Evolutionary conservation across 352 stramenopile species (phyloP).

Genomic region (Aphanomyces stellatus): DNA sequence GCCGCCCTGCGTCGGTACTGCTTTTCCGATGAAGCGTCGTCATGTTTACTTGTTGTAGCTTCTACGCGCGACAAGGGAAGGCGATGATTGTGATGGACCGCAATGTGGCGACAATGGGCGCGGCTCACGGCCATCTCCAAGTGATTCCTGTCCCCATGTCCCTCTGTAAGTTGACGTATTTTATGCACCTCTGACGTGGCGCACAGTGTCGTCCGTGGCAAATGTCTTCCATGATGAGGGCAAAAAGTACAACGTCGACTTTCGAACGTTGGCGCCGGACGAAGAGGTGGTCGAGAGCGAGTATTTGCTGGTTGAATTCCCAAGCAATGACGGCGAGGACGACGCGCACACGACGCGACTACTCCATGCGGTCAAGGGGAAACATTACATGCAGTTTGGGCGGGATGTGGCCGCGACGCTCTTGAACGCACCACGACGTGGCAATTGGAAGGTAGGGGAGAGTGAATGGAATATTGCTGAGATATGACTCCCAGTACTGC

Average conservation of each 20-base stretch:
- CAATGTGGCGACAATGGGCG: slow-evolving; percentile 60
- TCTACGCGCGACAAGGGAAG: slow-evolving; percentile 57
- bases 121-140: slow-evolving; percentile 71
- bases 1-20: slow-evolving; percentile 25
- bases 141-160: slow-evolving; percentile 50
- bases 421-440: slow-evolving; percentile 48
- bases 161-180: slow-evolving; percentile 2
- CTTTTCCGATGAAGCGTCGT: background rate
- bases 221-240: slow-evolving; percentile 55
- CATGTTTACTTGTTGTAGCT: slow-evolving; percentile 21
- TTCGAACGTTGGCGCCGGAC: slow-evolving; percentile 34
- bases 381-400: slow-evolving; percentile 81
- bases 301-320: slow-evolving; percentile 42
- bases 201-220: slow-evolving; percentile 26
- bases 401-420: slow-evolving; percentile 51
- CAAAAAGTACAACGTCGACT: slow-evolving; percentile 64
- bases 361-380: slow-evolving; percentile 55
- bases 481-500: slow-evolving; percentile 31
- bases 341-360: slow-evolving; percentile 25
- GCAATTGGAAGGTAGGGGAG: slow-evolving; percentile 52
- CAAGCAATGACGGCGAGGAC: slow-evolving; percentile 37
- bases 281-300: slow-evolving; percentile 14
- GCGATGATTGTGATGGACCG: slow-evolving; percentile 69
- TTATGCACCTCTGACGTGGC: background rate
- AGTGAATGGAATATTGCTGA: background rate